Evolutionary conservation across 768 basidiomycete genomes (phyloP), one percentile per base, ranked within the genome.

Genomic region (Naganishia kalamii): DNA sequence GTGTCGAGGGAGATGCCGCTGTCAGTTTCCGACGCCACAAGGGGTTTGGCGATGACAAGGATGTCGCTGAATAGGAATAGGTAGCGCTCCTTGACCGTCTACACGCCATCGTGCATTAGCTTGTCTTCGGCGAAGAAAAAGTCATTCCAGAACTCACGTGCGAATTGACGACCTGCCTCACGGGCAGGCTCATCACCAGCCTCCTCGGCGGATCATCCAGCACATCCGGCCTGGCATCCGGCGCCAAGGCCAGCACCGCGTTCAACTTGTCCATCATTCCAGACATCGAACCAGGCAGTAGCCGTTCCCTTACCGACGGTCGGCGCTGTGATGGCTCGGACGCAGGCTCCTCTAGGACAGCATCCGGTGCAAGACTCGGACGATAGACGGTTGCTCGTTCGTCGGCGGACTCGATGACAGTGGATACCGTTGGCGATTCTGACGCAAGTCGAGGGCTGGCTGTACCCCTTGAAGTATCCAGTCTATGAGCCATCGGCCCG

Each of bases 11-110:
- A 76, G 2, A 71, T 69, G 1, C 81, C 80, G n/a, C 73, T 73
- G 19, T 52, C 51, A 8, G 76, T 69, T 19, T 78, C 76, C 47
- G 88, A 86, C 40, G 85, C 83, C 61, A 86, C 80, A 65, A 92
- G 82, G 13, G 92, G 92, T 77, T 98, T 98, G 43, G 93, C 88
- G 69, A 98, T 85, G 77, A 98, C 84, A 62, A 98, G 84, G 60
- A 98, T 84, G 76, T 99, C 96, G 77, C 82, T 91, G 83, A 99
- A 99, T n/a, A 98, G 83, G 81, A 98, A 93, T 11, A 98, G 84
- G 80, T 91, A 90, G 12, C 96, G 87, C 73, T 97, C 92, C 78
- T 98, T 97, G 77, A 92, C 88, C 0, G 89, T 92, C 77, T 94
- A 88, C 43, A 44, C 8, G 43, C 43, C 12, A 44, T 8, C 43